These are phyloP conservation scores for Paraglomus brasilianum DNA, from an alignment of 192 early-diverging fungal genomes.

Conservation along the genomic window DNA sequence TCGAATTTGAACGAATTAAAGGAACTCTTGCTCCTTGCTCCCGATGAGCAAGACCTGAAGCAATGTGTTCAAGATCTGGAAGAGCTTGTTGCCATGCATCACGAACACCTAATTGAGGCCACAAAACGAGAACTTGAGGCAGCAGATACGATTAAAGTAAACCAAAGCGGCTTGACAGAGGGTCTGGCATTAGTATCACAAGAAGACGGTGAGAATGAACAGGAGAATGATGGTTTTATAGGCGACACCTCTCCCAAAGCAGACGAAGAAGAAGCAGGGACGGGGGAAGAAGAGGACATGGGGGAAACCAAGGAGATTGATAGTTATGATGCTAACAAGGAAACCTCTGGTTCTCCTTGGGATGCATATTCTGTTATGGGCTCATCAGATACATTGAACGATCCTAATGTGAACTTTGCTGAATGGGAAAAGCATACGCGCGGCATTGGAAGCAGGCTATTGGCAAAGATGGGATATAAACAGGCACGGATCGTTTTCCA, in stretches of 20 bases:
- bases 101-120: constrained; percentile 3
- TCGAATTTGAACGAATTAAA: constrained; percentile 5
- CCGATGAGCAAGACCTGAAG: constrained; percentile 6
- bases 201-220: not conserved
- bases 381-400: too few species aligned
- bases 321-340: not conserved
- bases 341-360: not conserved
- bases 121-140: constrained; percentile 7
- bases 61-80: constrained; percentile 4
- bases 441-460: not conserved
- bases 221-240: constrained; percentile 1
- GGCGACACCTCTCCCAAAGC: not conserved
- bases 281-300: not conserved
- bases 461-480: constrained; percentile 28
- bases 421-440: constrained; percentile 30
- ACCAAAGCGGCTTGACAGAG: not conserved
- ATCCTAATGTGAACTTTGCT: not conserved
- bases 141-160: not conserved
- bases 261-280: not conserved
- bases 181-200: not conserved
- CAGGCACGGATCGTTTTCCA: not conserved
- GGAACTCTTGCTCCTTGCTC: constrained; percentile 7
- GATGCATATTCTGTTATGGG: too few species aligned
- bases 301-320: not conserved
- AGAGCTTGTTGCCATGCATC: not conserved